phyloP scores from a whole-genome alignment of 805 yeast genomes.

The Saccharomycopsis microspora region DNA sequence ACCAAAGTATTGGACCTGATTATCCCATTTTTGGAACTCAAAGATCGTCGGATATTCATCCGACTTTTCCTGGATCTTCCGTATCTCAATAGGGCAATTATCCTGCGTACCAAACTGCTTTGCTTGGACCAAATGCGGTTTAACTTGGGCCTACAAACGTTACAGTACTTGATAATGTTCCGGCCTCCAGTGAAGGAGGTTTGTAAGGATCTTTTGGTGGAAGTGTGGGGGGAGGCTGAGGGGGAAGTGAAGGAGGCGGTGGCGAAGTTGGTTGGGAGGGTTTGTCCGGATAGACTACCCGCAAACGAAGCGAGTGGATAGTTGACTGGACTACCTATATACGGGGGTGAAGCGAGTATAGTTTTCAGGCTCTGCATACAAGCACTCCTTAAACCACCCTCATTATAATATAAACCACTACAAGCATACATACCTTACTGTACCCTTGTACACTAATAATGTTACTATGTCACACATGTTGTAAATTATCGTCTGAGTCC shows the following conservation, averaged over 20 bases:
- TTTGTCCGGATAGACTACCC: not conserved
- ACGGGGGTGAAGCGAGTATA: no score
- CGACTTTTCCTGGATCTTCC: conserved; percentile 85
- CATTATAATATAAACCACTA: no score
- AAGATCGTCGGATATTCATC: conserved; percentile 71
- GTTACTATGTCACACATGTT: no score
- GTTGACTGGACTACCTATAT: no score
- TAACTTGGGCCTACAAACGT: conserved; percentile 68
- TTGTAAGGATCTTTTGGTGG: conserved; percentile 38
- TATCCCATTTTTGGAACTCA: conserved; percentile 73
- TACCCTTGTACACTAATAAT: no score
- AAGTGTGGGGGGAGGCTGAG: conserved; percentile 20
- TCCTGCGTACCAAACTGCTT: conserved; percentile 55
- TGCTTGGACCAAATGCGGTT: conserved; percentile 80
- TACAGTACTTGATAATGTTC: conserved; percentile 77
- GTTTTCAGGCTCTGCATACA: no score
- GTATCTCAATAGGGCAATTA: conserved; percentile 47
- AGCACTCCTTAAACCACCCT: no score
- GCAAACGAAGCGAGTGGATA: no score
- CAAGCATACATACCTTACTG: no score
- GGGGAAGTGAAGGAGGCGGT: not conserved
- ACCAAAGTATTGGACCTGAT: conserved; percentile 61
- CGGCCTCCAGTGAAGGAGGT: conserved; percentile 67
- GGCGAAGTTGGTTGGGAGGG: conserved; percentile 8
- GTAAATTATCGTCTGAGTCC: no score